Evolutionary conservation across 345 rosid genomes (phyloP).

Genomic region (Eutrema yunnanense): DNA sequence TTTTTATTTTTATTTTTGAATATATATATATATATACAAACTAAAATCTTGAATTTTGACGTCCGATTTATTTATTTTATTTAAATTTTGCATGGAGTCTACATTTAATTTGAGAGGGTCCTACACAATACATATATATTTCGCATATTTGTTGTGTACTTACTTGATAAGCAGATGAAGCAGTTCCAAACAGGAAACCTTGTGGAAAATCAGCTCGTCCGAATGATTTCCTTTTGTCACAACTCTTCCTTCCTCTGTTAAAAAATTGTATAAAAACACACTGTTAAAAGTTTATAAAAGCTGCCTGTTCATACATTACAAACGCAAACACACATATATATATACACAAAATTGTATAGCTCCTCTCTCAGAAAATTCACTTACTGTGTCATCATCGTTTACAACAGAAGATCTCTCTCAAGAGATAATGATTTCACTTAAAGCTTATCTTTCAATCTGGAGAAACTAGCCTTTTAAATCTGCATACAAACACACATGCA

Average conservation of each 20-base stretch:
- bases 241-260: constrained; percentile 4
- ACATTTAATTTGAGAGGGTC: background rate
- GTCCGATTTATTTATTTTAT: background rate
- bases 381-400: constrained; percentile 19
- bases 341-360: background rate
- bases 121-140: background rate
- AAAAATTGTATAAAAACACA: background rate
- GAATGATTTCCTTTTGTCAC: background rate
- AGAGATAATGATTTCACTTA: background rate
- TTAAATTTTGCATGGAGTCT: background rate
- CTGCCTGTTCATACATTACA: background rate
- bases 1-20: background rate
- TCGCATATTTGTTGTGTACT: background rate
- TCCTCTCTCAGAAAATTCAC: background rate
- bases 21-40: background rate
- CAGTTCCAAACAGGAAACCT: constrained; percentile 31
- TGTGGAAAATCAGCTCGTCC: constrained; percentile 15
- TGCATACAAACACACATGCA: background rate
- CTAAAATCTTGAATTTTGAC: background rate
- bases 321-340: background rate
- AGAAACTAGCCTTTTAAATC: background rate
- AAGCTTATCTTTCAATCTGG: background rate
- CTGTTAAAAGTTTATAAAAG: background rate
- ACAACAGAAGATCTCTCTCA: background rate
- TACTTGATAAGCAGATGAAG: constrained; percentile 31